Conservation (phyloP, 352 stramenopile species). For the Bremia lactucae region DNA sequence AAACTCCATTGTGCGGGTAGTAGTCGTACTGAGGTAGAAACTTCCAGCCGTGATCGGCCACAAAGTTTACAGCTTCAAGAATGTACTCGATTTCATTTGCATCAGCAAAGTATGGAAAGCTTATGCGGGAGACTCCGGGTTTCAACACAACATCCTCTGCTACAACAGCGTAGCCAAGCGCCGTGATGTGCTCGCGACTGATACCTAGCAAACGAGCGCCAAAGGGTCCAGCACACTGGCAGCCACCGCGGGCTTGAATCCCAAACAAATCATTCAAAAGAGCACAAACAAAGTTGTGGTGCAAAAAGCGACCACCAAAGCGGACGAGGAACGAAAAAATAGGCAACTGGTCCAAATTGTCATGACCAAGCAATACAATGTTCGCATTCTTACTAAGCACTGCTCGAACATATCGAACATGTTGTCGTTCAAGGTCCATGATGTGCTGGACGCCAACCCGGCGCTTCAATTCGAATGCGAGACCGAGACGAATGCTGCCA, state of each 20-base stretch:
- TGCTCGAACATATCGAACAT: slow-evolving; percentile 28
- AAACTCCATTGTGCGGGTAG: slow-evolving; percentile 91
- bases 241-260: slow-evolving; percentile 63
- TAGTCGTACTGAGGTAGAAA: slow-evolving; percentile 92
- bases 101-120: slow-evolving; percentile 83
- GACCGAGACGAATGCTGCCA: slow-evolving; percentile 86
- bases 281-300: slow-evolving; percentile 97
- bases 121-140: slow-evolving; percentile 91
- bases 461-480: slow-evolving; percentile 88
- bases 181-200: slow-evolving; percentile 43
- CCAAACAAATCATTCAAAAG: slow-evolving; percentile 98
- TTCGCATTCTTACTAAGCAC: slow-evolving; percentile 38
- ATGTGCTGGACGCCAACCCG: slow-evolving; percentile 43
- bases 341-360: slow-evolving; percentile 54
- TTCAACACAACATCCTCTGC: slow-evolving; percentile 88
- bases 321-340: slow-evolving; percentile 93
- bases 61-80: slow-evolving; percentile 86
- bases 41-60: slow-evolving; percentile 87
- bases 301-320: slow-evolving; percentile 85
- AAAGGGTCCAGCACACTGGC: slow-evolving; percentile 90
- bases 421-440: slow-evolving; percentile 36
- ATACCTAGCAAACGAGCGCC: slow-evolving; percentile 88
- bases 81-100: slow-evolving; percentile 89
- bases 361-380: slow-evolving; percentile 83
- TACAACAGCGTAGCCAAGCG: slow-evolving; percentile 81